Conservation (phyloP, 2,329 filamentous ascomycete genomes). For the Aspergillus vadensis region DNA sequence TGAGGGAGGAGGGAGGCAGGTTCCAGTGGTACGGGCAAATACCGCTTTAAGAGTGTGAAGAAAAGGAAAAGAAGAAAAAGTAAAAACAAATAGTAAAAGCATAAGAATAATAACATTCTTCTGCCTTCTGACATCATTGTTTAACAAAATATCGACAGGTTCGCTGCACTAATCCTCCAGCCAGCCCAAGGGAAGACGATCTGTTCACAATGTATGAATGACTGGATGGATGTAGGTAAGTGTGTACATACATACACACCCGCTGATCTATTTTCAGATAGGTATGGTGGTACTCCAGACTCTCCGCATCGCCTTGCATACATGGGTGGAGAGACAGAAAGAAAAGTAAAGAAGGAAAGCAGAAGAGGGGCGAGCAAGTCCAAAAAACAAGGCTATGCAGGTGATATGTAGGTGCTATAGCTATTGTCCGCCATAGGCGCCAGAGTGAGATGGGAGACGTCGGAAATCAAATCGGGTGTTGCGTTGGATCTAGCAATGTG, state of each 20-base stretch:
- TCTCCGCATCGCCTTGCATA: slow-evolving; percentile 7
- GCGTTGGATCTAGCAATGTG: not conserved
- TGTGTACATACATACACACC: not conserved
- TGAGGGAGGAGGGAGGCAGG: too few relatives aligned
- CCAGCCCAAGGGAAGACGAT: not conserved
- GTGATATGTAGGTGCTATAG: slow-evolving; percentile 1
- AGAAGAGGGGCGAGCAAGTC: too few relatives aligned
- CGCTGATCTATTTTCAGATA: slow-evolving; percentile 1
- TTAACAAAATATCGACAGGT: not conserved
- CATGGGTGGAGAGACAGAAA: not conserved
- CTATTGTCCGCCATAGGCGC: slow-evolving; percentile 4
- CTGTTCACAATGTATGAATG: not conserved
- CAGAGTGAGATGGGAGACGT: slow-evolving; percentile 3
- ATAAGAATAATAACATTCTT: not conserved
- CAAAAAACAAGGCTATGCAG: not conserved
- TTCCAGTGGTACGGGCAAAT: not conserved
- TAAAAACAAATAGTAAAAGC: not conserved
- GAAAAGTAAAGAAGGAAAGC: too few relatives aligned
- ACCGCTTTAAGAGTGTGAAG: not conserved
- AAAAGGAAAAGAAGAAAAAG: not conserved
- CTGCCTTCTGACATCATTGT: not conserved
- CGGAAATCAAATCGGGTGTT: slow-evolving; percentile 4
- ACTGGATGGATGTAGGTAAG: not conserved
- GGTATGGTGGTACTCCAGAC: slow-evolving; percentile 1
- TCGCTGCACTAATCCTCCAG: too few relatives aligned